These are phyloP conservation scores for Helotiales sp. DNA, from an alignment of 2,329 filamentous ascomycete species.

Conservation along the genomic window DNA sequence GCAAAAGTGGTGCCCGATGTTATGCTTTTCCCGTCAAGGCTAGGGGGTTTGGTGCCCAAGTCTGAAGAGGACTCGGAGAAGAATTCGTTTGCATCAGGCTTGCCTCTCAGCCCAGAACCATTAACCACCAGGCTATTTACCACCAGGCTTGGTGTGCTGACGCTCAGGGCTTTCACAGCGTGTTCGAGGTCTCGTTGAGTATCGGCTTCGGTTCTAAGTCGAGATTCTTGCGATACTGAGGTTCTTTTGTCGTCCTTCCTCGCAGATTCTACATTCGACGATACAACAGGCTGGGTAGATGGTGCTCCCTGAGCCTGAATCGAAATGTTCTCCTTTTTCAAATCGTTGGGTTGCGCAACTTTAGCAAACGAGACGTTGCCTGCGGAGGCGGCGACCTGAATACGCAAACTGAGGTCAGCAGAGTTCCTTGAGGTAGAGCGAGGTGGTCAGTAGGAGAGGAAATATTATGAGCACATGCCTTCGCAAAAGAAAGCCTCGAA, in stretches of 20 bases:
- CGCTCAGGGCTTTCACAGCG: constrained; percentile 34
- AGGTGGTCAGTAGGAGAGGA: background rate
- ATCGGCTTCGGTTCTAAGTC: background rate
- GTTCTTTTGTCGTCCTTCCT: background rate
- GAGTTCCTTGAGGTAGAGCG: background rate
- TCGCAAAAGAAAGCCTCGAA: constrained; percentile 72
- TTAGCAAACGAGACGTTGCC: constrained; percentile 40
- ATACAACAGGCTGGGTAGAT: constrained; percentile 4
- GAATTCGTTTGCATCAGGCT: constrained; percentile 26
- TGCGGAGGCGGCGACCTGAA: constrained; percentile 51
- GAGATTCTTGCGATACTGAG: background rate
- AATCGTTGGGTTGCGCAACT: constrained; percentile 32
- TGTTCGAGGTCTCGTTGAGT: constrained; percentile 19
- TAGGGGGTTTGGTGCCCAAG: constrained; percentile 77
- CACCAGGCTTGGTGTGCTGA: constrained; percentile 29
- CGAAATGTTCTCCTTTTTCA: constrained; percentile 28
- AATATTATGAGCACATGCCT: constrained; percentile 53
- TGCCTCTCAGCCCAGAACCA: constrained; percentile 30
- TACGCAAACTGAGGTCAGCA: constrained; percentile 11
- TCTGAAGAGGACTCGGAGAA: constrained; percentile 44
- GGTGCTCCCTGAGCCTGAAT: constrained; percentile 1
- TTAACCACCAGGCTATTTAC: constrained; percentile 38
- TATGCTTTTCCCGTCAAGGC: constrained; percentile 90
- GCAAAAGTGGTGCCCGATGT: constrained; percentile 93
- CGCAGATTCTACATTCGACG: constrained; percentile 3